Evolutionary conservation across 106 monocot genomes (phyloP).

Genomic region (Dioscorea alata): DNA sequence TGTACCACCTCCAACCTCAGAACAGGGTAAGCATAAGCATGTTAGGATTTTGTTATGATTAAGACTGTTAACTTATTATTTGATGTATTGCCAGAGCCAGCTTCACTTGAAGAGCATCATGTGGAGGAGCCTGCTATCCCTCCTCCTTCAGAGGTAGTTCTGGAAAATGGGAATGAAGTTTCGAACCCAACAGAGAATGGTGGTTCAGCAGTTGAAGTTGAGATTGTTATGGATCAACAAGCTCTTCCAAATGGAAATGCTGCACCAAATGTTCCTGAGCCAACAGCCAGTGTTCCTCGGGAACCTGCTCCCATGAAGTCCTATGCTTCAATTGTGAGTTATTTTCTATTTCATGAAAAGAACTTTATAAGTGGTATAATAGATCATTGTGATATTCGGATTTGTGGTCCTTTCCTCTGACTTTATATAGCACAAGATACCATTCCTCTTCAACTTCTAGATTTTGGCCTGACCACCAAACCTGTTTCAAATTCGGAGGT

Average conservation of each 20-base stretch:
- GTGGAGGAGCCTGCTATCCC: background rate
- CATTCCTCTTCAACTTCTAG: no score
- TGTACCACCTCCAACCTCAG: slow-evolving; percentile 8
- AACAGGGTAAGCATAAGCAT: slow-evolving; percentile 14
- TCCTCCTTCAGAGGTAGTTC: slow-evolving; percentile 2
- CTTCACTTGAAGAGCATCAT: slow-evolving; percentile 7
- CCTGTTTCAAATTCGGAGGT: no score
- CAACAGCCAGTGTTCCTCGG: background rate
- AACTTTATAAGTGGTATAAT: background rate
- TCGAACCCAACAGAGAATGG: slow-evolving; percentile 3
- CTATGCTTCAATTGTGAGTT: slow-evolving; percentile 63
- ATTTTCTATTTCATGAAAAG: background rate
- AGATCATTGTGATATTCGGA: no score
- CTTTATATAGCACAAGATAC: no score
- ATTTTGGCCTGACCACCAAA: no score
- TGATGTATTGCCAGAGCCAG: slow-evolving; percentile 1
- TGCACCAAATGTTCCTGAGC: background rate
- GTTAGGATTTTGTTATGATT: background rate
- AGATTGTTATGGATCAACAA: slow-evolving; percentile 1
- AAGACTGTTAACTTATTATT: background rate
- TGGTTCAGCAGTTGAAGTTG: slow-evolving; percentile 8
- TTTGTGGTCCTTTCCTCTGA: no score
- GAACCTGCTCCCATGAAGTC: slow-evolving; percentile 47
- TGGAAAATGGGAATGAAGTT: slow-evolving; percentile 7
- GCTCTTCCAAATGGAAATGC: background rate